Percentiles rank a stretch among this genome's conserved stretches.
Conservation (phyloP, 1,284 basidiomycete genomes). For the Dichomitus squalens region DNA sequence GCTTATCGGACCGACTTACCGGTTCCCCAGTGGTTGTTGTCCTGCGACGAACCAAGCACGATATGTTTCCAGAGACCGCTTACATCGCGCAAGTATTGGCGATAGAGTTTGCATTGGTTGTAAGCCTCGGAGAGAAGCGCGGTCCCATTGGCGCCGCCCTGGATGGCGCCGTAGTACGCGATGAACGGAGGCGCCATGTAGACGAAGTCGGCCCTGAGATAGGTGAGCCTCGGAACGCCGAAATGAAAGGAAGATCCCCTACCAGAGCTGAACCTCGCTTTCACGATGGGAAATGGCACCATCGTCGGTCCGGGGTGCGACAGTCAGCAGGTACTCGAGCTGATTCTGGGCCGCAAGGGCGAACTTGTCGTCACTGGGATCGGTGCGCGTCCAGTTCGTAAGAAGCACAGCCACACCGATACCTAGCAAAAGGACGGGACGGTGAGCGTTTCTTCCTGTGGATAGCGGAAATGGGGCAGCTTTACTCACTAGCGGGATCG, state of each 20-base stretch:
- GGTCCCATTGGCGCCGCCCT: constrained; percentile 42
- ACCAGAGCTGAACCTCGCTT: constrained; percentile 58
- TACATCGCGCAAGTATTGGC: constrained; percentile 47
- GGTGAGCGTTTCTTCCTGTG: not conserved
- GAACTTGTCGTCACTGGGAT: constrained; percentile 44
- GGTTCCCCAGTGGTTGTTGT: constrained; percentile 56
- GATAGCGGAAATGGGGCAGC: not conserved
- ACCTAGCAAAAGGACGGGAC: constrained; percentile 34
- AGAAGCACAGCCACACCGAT: constrained; percentile 65
- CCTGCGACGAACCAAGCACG: constrained; percentile 44
- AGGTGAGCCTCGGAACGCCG: not conserved
- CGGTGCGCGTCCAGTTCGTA: constrained; percentile 53
- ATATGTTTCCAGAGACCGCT: constrained; percentile 60
- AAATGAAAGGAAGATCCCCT: constrained; percentile 9
- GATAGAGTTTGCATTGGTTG: constrained; percentile 68
- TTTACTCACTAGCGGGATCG: constrained; percentile 64
- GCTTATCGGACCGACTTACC: constrained; percentile 31
- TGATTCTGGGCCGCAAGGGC: constrained; percentile 53
- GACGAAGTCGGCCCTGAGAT: constrained; percentile 54
- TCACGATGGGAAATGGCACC: constrained; percentile 72
- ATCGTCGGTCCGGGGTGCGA: constrained; percentile 53
- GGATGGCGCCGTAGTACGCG: constrained; percentile 66
- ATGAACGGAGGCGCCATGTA: constrained; percentile 83
- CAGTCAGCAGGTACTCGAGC: constrained; percentile 60
- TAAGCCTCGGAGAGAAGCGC: constrained; percentile 62